Percentiles rank a stretch among this genome's conserved stretches.
These are phyloP conservation scores for Rhytidiadelphus loreus DNA, from an alignment of 225 moss, liverwort and hornwort species.

Conservation along the genomic window DNA sequence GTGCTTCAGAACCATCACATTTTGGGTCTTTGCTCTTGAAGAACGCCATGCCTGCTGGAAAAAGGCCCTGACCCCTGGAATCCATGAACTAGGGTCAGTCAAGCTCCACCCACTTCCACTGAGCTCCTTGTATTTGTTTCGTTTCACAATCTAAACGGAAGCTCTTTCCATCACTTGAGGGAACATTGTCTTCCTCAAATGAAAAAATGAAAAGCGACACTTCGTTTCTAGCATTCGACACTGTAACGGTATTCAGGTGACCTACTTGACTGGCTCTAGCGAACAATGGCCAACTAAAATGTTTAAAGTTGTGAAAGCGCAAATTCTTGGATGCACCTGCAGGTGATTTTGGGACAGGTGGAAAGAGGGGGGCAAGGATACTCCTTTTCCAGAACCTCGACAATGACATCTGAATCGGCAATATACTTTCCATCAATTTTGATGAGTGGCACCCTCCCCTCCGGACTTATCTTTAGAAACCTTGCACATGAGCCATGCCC, in stretches of 20 bases:
- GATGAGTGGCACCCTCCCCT: slow-evolving; percentile 35
- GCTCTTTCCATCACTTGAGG: background rate
- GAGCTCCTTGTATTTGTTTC: background rate
- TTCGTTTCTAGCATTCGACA: background rate
- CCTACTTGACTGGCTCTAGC: background rate
- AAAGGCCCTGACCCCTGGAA: slow-evolving; percentile 21
- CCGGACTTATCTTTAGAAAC: slow-evolving; percentile 30
- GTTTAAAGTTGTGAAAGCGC: background rate
- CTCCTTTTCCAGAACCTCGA: slow-evolving; percentile 27
- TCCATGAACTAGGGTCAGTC: background rate
- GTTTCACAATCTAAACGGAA: background rate
- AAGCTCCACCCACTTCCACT: background rate
- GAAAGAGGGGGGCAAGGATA: slow-evolving; percentile 34
- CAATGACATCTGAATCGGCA: slow-evolving; percentile 31
- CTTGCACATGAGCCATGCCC: slow-evolving; percentile 4
- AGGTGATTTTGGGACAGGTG: slow-evolving; percentile 19
- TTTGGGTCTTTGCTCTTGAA: slow-evolving; percentile 31
- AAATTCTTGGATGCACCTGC: slow-evolving; percentile 6
- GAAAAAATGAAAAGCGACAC: background rate
- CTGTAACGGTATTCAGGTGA: background rate
- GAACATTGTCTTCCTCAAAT: background rate
- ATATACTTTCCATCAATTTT: slow-evolving; percentile 29
- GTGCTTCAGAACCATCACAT: slow-evolving; percentile 23
- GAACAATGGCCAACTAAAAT: background rate
- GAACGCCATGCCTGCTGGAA: slow-evolving; percentile 22